Base-by-base conservation (phyloP, 2,329 filamentous ascomycete species). In the Pseudocercospora vitis region DNA sequence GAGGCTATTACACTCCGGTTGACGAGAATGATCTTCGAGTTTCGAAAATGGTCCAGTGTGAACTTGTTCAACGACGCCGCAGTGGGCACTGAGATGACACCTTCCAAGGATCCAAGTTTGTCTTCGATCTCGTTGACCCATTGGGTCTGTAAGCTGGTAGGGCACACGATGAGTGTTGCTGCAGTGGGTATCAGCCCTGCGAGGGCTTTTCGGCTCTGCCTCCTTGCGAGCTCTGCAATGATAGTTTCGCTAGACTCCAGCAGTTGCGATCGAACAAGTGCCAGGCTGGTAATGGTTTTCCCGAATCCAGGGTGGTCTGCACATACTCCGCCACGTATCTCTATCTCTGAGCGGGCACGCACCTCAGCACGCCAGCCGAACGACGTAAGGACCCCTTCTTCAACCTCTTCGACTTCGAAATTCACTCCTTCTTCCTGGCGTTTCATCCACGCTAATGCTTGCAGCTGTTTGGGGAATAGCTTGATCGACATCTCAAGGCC, bases 281-380 rank as follows among this genome's bases (percentile, higher is more conserved):
- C 82, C 9, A 87, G 72, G 2, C 77, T 78, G 0, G 80, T 78
- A 1, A 83, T 78, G 0, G 85, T 88, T 62, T 88, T 88, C 0
- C 85, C 85, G 63, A 84, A 87, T 0, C 82, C 84, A 28, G 86
- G 82, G 39, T 81, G 75, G 62, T 86, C 83, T 2, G 83, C 83
- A 28, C 86, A 72, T 14, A 87, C 74, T 4, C 84, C 85, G 9
- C 85, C 84, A 14, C 75, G 76, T 33, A 84, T 57, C 26, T 55
- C 29, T 48, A 73, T 45, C n/a, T 66, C 19, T 29, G 72, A 65
- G 54, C 75, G 61, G n/a, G 76, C 78, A n/a, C 67, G 70, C 1
- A 73, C 82, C 64, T 86, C 83, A 2, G 77, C 76, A 53, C 80
- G 77, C 80, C 82, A 86, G 8, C 77, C 60, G 0, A 65, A 50